A percentile compares a stretch with the other conserved stretches of the same genome.
These are phyloP conservation scores for Stevia rebaudiana DNA, from an alignment of 140 eudicot species.

Conservation along the genomic window DNA sequence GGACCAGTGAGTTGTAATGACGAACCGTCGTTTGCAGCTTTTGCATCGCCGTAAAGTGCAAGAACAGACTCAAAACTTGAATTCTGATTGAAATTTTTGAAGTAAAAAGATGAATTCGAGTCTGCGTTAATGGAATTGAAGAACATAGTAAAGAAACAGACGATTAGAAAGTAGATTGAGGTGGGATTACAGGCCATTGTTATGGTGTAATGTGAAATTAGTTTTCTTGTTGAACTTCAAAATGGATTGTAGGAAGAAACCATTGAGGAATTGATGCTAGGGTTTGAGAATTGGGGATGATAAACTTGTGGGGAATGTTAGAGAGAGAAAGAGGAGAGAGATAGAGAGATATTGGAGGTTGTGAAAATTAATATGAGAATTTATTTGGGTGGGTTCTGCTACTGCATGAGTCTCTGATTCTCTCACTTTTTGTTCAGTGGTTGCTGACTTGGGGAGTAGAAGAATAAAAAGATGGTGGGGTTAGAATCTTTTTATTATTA, in stretches of 20 bases:
- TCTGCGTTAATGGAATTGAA: slow-evolving; percentile 37
- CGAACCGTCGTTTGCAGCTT: slow-evolving; percentile 28
- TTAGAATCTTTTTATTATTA: slow-evolving; percentile 11
- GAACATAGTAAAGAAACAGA: slow-evolving; percentile 31
- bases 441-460: slow-evolving; percentile 33
- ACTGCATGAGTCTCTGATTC: slow-evolving; percentile 26
- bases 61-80: slow-evolving; percentile 48
- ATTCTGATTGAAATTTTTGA: slow-evolving; percentile 44
- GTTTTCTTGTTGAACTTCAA: neutral
- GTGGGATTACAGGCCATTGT: slow-evolving; percentile 10
- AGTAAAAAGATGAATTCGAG: slow-evolving; percentile 41
- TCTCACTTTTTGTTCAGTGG: slow-evolving; percentile 37
- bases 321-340: slow-evolving; percentile 18
- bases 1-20: slow-evolving; percentile 49
- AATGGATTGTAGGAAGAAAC: neutral
- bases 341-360: slow-evolving; percentile 16
- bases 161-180: slow-evolving; percentile 26
- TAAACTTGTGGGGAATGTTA: slow-evolving; percentile 11
- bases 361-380: slow-evolving; percentile 25
- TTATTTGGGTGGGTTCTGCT: slow-evolving; percentile 32
- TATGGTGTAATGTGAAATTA: neutral
- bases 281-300: slow-evolving; percentile 29
- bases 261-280: slow-evolving; percentile 16
- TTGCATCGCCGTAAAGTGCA: slow-evolving; percentile 61
- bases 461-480: slow-evolving; percentile 19